Evolutionary conservation across 2,329 filamentous ascomycete genomes (phyloP), one percentile per base, ranked within the genome.

Genomic region (Colletotrichum tropicicola): DNA sequence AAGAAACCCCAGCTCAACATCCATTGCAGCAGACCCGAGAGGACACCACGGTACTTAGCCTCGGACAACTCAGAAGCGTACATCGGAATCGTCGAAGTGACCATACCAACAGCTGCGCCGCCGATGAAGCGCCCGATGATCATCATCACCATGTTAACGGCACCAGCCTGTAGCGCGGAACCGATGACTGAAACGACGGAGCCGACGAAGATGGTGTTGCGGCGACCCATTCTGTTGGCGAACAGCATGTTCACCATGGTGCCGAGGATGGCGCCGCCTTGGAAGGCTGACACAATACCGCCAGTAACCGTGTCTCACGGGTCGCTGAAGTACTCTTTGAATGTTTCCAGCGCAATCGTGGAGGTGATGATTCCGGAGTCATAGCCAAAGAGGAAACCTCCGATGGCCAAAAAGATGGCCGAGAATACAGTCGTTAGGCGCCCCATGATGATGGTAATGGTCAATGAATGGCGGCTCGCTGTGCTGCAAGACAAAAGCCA

Each of bases 101-200:
- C 75, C 64, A 81, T 73, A 3, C 83, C 83, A 23, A 85, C 76
- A 2, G 82, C 82, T 7, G 82, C 55, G 5, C 83, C 83, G 3
- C 81, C 82, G 64, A 85, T 80, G 66, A 82, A 80, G 58, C 83
- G 79, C 9, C 82, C 83, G 13, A 78, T 73, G 44, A 85, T 83
- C n/a, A 85, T 70, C 81, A 85, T 84, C 19, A 66, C 65, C 64
- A 74, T 72, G 41, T 71, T 72, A 10, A 72, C 66, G 12, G 74
- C 71, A 13, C 73, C 74, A n/a, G 73, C 72, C 52, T 77, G 74
- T 3, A 77, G 69, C 12, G 73, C 68, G 17, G 72, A 73, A 2
- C 75, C 74, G 44, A 74, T 51, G 9, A 69, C 61, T 23, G 76
- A 76, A 13, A 76, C 66, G 1, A 74, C 57, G 10, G 74, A 69